These are phyloP conservation scores for Diaporthe velutina DNA, from an alignment of 2,329 filamentous ascomycete species.

Conservation along the genomic window DNA sequence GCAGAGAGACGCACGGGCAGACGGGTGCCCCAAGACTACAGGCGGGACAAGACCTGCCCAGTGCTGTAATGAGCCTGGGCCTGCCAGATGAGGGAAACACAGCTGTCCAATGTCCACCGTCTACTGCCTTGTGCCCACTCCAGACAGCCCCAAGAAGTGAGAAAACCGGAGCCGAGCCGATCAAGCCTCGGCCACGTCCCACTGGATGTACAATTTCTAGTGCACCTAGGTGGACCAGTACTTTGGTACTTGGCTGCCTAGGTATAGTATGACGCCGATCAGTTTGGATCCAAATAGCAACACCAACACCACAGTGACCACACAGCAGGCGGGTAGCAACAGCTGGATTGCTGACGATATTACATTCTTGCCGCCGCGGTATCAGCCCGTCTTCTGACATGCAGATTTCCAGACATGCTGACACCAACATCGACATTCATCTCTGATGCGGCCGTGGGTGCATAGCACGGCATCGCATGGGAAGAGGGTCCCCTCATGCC, in stretches of 20 bases:
- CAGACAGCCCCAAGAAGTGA: conserved; percentile 13
- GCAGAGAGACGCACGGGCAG: conserved; percentile 12
- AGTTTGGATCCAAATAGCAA: conserved; percentile 22
- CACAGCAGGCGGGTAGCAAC: not conserved
- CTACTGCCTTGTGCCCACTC: not conserved
- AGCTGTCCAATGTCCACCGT: not conserved
- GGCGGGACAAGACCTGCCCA: not conserved
- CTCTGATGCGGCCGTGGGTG: not conserved
- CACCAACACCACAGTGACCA: not conserved
- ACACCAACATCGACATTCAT: not conserved
- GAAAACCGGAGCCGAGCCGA: not conserved
- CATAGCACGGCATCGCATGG: not conserved
- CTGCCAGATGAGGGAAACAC: not conserved
- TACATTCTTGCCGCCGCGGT: conserved; percentile 5
- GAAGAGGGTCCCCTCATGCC: conserved; percentile 10
- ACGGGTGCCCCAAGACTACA: conserved; percentile 24
- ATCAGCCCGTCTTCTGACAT: conserved; percentile 21
- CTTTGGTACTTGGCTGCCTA: not conserved
- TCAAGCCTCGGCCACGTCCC: conserved; percentile 1
- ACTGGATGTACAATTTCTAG: not conserved
- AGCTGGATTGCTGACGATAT: conserved; percentile 18
- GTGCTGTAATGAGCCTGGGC: not conserved
- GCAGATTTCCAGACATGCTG: not conserved
- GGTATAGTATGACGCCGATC: conserved; percentile 9
- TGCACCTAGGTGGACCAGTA: not conserved